Evolutionary conservation across 129 eudicot genomes (phyloP), one percentile per base, ranked within the genome.

Genomic region (Flaveria linearis): DNA sequence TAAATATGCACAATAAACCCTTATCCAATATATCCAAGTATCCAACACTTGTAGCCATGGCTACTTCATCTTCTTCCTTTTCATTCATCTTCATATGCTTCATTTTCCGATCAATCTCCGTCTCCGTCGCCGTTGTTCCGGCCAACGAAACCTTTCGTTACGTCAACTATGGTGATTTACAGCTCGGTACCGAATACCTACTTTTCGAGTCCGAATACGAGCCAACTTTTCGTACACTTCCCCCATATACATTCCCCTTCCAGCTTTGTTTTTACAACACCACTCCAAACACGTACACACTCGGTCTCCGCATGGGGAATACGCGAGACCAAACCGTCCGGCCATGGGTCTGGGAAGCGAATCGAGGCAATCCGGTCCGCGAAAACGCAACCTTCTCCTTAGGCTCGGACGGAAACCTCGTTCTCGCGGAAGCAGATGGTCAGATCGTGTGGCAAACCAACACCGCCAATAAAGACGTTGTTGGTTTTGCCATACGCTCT

Each of bases 281-380:
- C 47, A 82, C 90, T 28, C 90, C 87, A 22, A 77, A 77, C 25
- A 81, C 81, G 3, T 86, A 20, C 56, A 76, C 76, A 9, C 71
- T 86, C 4, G 85, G 75, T n/a, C 74, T 86, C 3, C 75, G 87
- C 0, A 77, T 81, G 79, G 90, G 87, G 20, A 18, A 16, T 0
- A 26, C 13, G 0, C 33, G 73, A 0, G 61, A 73, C 13, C 20
- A 53, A 11, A 52, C 82, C 15, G 60, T 43, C 2, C 36, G 23
- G 36, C 75, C 81, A 0, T 86, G 87, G 85, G 90, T 86, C 14
- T 83, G 85, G 85, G 85, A 86, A 26, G 90, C 90, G 8, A 86
- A 86, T 55, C 74, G 90, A 0, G 86, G 70, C 11, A 57, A 74
- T 42, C 90, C 85, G 0, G 90, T 86, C 5, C 47, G 70, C 0